Conservation (phyloP, 495 filamentous ascomycete genomes). For the Neurospora hispaniola region DNA sequence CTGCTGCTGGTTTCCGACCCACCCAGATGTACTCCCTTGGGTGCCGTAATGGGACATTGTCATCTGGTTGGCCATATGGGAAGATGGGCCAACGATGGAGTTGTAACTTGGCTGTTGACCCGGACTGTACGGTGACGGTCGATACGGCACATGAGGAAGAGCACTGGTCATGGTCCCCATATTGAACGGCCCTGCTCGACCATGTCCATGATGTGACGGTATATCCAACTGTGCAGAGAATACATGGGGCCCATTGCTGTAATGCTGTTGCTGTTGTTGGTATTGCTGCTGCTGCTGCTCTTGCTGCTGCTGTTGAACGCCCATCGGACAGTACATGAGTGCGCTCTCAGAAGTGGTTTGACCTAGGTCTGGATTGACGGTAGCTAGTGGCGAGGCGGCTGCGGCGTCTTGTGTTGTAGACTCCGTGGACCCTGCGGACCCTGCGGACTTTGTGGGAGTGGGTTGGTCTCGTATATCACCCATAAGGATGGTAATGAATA, state of each 20-base stretch:
- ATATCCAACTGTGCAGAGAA: slow-evolving; percentile 31
- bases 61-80: slow-evolving; percentile 33
- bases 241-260: slow-evolving; percentile 20
- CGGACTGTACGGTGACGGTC: slow-evolving; percentile 21
- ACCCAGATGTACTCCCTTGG: slow-evolving; percentile 21
- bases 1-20: slow-evolving; percentile 23
- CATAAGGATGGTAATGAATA: not conserved
- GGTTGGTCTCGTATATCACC: not conserved
- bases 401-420: not conserved
- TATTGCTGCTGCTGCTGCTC: slow-evolving; percentile 9
- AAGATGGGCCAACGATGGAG: slow-evolving; percentile 23
- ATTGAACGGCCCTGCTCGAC: slow-evolving; percentile 27
- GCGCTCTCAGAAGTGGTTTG: not conserved
- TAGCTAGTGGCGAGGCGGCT: slow-evolving; percentile 1
- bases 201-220: slow-evolving; percentile 20
- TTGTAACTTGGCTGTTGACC: slow-evolving; percentile 29
- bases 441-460: not conserved
- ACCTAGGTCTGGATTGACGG: slow-evolving; percentile 1
- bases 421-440: not conserved
- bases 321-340: not conserved
- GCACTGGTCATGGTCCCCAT: slow-evolving; percentile 30
- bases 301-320: not conserved
- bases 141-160: slow-evolving; percentile 29
- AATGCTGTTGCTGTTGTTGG: slow-evolving; percentile 17
- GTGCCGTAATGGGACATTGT: slow-evolving; percentile 35